phyloP scores from a whole-genome alignment of 2,329 filamentous ascomycete genomes.

The Trichoderma breve region DNA sequence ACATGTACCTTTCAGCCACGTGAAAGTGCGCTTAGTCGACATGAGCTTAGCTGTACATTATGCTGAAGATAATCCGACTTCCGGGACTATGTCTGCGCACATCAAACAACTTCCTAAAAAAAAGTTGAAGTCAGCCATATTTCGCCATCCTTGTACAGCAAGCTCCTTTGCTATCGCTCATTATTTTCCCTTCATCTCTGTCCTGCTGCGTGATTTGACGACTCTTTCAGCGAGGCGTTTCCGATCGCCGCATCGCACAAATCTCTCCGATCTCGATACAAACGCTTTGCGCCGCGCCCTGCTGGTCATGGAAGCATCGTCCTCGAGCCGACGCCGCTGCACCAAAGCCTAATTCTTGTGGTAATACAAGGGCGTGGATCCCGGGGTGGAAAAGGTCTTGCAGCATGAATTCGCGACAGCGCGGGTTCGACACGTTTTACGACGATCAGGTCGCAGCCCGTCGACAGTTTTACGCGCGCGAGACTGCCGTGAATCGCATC shows the following conservation, averaged over 20 bases:
- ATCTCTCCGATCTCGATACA: not conserved
- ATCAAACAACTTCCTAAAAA: not conserved
- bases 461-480: slow-evolving; percentile 31
- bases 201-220: not conserved
- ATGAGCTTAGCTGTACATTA: not conserved
- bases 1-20: not conserved
- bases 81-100: not conserved
- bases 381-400: slow-evolving; percentile 14
- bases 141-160: not conserved
- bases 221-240: not conserved
- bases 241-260: not conserved
- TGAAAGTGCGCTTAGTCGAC: not conserved
- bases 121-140: not conserved
- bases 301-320: slow-evolving; percentile 25
- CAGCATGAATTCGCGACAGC: slow-evolving; percentile 37
- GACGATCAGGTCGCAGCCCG: slow-evolving; percentile 36
- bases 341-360: slow-evolving; percentile 16
- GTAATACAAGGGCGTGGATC: slow-evolving; percentile 5
- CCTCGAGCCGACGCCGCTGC: slow-evolving; percentile 16
- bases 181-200: not conserved
- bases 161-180: not conserved
- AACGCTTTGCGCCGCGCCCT: not conserved
- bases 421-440: slow-evolving; percentile 36
- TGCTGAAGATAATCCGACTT: slow-evolving; percentile 2
- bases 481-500: slow-evolving; percentile 33